Base-by-base conservation (phyloP, 495 filamentous ascomycete species). In the Pyrenopolyporus hunteri region DNA sequence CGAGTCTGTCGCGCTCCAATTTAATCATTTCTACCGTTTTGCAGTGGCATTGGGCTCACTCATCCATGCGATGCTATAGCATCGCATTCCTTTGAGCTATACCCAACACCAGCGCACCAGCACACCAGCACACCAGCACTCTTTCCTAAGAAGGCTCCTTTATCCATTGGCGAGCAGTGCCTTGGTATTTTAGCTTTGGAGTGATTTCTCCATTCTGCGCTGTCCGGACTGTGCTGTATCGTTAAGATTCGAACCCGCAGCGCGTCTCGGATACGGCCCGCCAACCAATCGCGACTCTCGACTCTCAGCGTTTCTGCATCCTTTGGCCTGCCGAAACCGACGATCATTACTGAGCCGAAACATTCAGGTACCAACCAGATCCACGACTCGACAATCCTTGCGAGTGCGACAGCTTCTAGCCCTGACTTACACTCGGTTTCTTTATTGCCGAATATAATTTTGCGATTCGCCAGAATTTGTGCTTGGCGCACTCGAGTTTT, bases 271-370 rank as follows among this genome's bases (percentile, higher is more conserved):
- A 36, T 53, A 49, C 53, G 37, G 22, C 25, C 39, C 26, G 40
- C 16, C 59, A 61, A 45, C 61, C 63, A 69, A 68, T 67, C 62
- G 61, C 42, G 31, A 63, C 22, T 42, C 61, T 14, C 32, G 39
- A 40, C 54, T 48, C 32, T 56, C 40, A 39, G 55, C 42, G 55
- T 59, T 54, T 67, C 47, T 37, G 63, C 52, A 53, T 57, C 53
- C 50, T 19, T 39, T 56, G 54, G 56, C 54, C 57, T 56, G 35
- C 64, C 71, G 62, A 73, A 71, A 68, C 69, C 49, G 69, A 59
- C 71, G 69, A 73, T 71, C 71, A 68, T 65, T 65, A 68, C 66
- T 66, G 64, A 65, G 62, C 66, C 71, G 71, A 71, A 66, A 70
- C 63, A 51, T 37, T 54, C 57, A 57, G 56, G 29, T 64, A 52